These are phyloP conservation scores for Corynascus novoguineensis DNA, from an alignment of 495 filamentous ascomycete genomes.

Conservation along the genomic window DNA sequence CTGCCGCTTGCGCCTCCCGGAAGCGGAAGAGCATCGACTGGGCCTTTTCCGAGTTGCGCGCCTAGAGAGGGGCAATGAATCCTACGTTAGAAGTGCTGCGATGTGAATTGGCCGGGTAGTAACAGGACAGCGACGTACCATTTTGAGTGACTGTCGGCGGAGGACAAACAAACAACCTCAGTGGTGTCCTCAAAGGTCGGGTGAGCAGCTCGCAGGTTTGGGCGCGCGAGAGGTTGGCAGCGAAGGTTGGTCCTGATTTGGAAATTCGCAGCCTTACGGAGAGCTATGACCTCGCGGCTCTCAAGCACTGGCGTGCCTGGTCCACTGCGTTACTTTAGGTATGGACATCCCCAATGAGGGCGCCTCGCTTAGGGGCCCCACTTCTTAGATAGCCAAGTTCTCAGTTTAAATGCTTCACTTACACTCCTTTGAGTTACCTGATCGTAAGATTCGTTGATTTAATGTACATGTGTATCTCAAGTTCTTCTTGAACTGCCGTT, in stretches of 20 bases:
- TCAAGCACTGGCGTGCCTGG: constrained; percentile 1
- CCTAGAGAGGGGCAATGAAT: constrained; percentile 30
- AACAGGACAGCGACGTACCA: neutral
- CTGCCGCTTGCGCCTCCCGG: constrained; percentile 93
- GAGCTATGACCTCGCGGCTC: constrained; percentile 5
- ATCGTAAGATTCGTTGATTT: too few relatives aligned
- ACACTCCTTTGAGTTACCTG: too few relatives aligned
- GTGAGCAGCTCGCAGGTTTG: neutral
- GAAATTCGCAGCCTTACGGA: constrained; percentile 19
- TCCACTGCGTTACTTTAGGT: too few relatives aligned
- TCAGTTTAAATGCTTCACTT: too few relatives aligned
- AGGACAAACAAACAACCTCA: neutral
- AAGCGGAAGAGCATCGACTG: constrained; percentile 99
- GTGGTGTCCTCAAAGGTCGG: neutral
- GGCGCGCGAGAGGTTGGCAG: neutral
- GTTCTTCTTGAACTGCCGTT: too few relatives aligned
- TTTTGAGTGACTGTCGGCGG: neutral
- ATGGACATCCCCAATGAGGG: too few relatives aligned
- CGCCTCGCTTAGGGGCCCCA: too few relatives aligned
- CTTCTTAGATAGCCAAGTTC: too few relatives aligned
- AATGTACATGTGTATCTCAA: too few relatives aligned
- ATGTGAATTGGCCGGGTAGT: neutral
- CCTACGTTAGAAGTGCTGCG: neutral
- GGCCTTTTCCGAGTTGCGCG: constrained; percentile 89
- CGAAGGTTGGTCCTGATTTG: constrained; percentile 6